A percentile compares a stretch with the other conserved stretches of the same genome.
Conservation (phyloP, 2,329 filamentous ascomycete species). For the Cercospora sojina region DNA sequence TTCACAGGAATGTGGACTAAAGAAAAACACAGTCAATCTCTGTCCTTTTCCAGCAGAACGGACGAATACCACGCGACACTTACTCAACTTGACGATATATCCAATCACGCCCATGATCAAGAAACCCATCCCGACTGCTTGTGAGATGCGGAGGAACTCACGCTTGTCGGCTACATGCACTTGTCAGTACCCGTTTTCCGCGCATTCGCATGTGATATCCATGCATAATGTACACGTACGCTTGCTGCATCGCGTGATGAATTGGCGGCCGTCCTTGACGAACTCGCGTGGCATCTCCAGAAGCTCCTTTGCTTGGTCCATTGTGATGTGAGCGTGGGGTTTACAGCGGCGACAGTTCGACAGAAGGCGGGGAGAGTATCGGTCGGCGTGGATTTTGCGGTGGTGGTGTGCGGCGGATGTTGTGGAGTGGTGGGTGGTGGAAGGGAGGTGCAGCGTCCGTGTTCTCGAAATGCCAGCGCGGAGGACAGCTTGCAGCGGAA, state of each 20-base stretch:
- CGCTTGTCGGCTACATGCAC: conserved; percentile 53
- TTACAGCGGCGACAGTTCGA: neutral
- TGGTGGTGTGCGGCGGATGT: neutral
- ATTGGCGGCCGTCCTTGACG: conserved; percentile 52
- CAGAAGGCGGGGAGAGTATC: neutral
- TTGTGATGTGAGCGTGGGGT: conserved; percentile 18
- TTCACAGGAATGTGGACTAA: conserved; percentile 68
- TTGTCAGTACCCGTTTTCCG: conserved; percentile 5
- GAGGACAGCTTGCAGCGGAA: conserved; percentile 17
- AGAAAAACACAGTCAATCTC: neutral
- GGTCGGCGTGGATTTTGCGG: neutral
- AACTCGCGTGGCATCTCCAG: conserved; percentile 68
- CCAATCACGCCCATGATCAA: conserved; percentile 69
- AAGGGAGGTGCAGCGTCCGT: conserved; percentile 5
- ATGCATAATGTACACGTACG: conserved; percentile 34
- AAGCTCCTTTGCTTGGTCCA: conserved; percentile 67
- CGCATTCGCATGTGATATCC: neutral
- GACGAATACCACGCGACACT: conserved; percentile 3
- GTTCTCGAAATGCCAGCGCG: conserved; percentile 8
- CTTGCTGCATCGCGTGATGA: conserved; percentile 53
- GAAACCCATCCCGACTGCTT: conserved; percentile 68
- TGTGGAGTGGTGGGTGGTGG: neutral
- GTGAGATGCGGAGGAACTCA: conserved; percentile 60
- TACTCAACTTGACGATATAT: conserved; percentile 69
- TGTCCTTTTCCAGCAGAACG: neutral